These are phyloP conservation scores for Metschnikowia bowlesiae DNA, from an alignment of 805 yeast species.

Conservation along the genomic window DNA sequence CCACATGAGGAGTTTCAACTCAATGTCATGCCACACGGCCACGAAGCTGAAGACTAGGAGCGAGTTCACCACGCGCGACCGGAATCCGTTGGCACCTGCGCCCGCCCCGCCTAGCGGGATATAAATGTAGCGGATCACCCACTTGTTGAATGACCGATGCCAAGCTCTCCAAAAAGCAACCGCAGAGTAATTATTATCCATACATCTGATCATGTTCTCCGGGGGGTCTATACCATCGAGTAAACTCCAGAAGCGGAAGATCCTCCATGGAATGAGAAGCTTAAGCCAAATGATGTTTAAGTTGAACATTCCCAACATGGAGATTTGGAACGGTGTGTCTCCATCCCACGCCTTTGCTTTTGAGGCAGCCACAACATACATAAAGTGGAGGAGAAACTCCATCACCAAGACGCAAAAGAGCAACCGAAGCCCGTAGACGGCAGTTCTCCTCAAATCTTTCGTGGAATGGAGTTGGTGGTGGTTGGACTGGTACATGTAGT, in stretches of 20 bases:
- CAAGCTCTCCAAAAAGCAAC: conserved; percentile 98
- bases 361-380: conserved; percentile 91
- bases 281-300: conserved; percentile 91
- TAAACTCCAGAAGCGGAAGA: conserved; percentile 88
- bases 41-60: conserved; percentile 90
- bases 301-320: conserved; percentile 91
- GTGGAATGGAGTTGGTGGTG: conserved; percentile 56
- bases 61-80: conserved; percentile 66
- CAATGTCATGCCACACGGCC: conserved; percentile 98
- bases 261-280: conserved; percentile 90
- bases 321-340: conserved; percentile 85
- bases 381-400: conserved; percentile 85
- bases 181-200: conserved; percentile 90
- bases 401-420: conserved; percentile 71
- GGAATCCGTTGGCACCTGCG: conserved; percentile 39
- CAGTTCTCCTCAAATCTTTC: conserved; percentile 42
- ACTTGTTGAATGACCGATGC: conserved; percentile 91
- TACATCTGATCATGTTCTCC: conserved; percentile 95
- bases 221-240: conserved; percentile 95
- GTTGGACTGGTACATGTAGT: conserved; percentile 70
- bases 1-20: conserved; percentile 82
- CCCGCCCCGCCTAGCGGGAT: conserved; percentile 85
- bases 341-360: conserved; percentile 86
- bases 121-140: conserved; percentile 86
- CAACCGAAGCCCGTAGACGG: conserved; percentile 64